Percentiles rank a stretch among this genome's conserved stretches.
These are phyloP conservation scores for Carex scoparia DNA, from an alignment of 176 grass and related monocot species.

Conservation along the genomic window DNA sequence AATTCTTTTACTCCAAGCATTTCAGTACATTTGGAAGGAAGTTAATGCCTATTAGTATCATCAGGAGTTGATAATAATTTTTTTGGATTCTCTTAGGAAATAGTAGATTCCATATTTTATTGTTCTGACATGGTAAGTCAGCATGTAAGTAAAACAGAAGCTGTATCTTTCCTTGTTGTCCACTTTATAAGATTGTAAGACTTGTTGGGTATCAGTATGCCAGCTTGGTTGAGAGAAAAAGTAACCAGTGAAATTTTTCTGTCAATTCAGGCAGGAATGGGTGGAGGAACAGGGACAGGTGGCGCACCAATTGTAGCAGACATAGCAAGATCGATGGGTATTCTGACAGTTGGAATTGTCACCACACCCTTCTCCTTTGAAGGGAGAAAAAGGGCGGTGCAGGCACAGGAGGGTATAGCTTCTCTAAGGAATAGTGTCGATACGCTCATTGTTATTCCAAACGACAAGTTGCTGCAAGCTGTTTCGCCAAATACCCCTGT, in stretches of 20 bases:
- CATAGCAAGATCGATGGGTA: constrained; percentile 79
- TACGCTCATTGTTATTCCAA: constrained; percentile 90
- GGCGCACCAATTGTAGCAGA: constrained; percentile 75
- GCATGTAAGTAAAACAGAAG: not conserved
- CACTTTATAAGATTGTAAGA: not conserved
- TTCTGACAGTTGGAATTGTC: constrained; percentile 76
- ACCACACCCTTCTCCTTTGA: constrained; percentile 87
- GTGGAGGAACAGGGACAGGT: constrained; percentile 84
- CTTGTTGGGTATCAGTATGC: not conserved
- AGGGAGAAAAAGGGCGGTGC: constrained; percentile 67
- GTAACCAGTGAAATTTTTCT: not conserved
- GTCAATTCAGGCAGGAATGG: constrained; percentile 78
- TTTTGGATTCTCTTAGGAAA: not conserved
- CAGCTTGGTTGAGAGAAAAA: constrained; percentile 1
- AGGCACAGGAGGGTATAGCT: constrained; percentile 87
- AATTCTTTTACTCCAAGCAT: not conserved
- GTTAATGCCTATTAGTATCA: not conserved
- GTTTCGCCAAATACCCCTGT: constrained; percentile 84
- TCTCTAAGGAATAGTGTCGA: constrained; percentile 77
- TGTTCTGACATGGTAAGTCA: not conserved
- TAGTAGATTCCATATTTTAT: not conserved
- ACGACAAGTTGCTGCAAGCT: constrained; percentile 76
- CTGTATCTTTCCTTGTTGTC: not conserved
- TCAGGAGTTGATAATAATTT: not conserved
- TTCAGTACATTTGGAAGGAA: not conserved